Evolutionary conservation across 208 protist genomes (phyloP), one percentile per base, ranked within the genome.

Genomic region (Leishmania arabica): DNA sequence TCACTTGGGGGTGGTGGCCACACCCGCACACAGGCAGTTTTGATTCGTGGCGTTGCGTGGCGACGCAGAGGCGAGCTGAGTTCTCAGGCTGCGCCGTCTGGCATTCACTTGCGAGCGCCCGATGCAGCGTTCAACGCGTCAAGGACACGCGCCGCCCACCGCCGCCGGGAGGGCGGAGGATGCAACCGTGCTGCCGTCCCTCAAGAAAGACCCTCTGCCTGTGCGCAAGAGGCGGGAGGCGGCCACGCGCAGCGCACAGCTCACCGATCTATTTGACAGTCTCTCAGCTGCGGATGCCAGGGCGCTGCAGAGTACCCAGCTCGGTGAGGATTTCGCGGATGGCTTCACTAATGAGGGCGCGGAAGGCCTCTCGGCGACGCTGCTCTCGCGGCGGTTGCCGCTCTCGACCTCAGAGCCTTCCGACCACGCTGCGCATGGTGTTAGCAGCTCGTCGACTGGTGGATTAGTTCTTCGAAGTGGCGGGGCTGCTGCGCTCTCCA

Each of bases 401-500:
- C 58, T 5, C 62, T 62, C 17, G 9, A 62, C 70, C 11, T 21
- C 70, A 58, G 54, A 2, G n/a, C 53, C 4, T 27, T 34, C 31
- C 34, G 7, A 42, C 34, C 64, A 42, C 11, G 34, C 77, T 11
- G 15, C 68, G 21, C 34, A 54, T 19, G 4, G 3, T 37, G 13
- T 42, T 37, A 19, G 34, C 64, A 68, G n/a, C 64, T 37, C 81
- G 65, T 54, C 64, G 19, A 27, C 70, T 66, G 72, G 79, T 21
- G 80, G 60, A 9, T 75, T 82, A 19, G 11, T 88, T 73, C 85
- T 84, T 42, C 65, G 77, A 66, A 82, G 53, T 72, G 83, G 83
- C 31, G 56, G 80, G 15, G 66, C 81, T 2, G 74, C 87, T 17
- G 73, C 82, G 1, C 76, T 88, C 24, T 90, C 89, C 17, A 78